phyloP scores from a whole-genome alignment of 345 rosid species.

The Lumnitzera littorea region DNA sequence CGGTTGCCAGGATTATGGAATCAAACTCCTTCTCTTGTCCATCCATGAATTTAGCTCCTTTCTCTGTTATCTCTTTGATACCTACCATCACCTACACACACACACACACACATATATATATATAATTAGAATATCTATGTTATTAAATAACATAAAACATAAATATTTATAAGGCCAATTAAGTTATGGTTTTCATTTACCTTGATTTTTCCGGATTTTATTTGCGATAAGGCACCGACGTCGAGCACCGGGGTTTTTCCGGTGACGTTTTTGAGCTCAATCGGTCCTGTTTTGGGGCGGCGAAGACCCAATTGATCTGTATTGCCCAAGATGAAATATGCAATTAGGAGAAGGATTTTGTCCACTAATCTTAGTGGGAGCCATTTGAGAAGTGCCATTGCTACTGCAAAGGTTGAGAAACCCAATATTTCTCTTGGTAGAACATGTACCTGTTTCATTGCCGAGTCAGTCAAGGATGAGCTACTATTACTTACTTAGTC shows the following conservation, averaged over 20 bases:
- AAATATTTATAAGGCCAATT: too few species aligned
- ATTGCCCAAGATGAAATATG: slow-evolving; percentile 40
- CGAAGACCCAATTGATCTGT: slow-evolving; percentile 43
- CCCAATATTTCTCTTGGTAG: slow-evolving; percentile 63
- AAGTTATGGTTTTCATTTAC: slow-evolving; percentile 14
- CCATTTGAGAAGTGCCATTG: slow-evolving; percentile 53
- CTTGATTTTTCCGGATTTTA: slow-evolving; percentile 53
- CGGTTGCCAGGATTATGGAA: slow-evolving; percentile 39
- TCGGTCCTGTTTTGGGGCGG: slow-evolving; percentile 59
- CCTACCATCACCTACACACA: slow-evolving; percentile 23
- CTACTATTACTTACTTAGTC: too few species aligned
- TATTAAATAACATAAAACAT: too few species aligned
- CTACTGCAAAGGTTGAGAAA: slow-evolving; percentile 48
- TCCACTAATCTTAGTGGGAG: slow-evolving; percentile 50
- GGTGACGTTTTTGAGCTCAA: slow-evolving; percentile 43
- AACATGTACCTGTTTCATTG: slow-evolving; percentile 42
- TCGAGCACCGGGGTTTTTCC: slow-evolving; percentile 74
- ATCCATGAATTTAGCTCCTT: slow-evolving; percentile 33
- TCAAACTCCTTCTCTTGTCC: slow-evolving; percentile 32
- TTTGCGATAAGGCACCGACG: slow-evolving; percentile 47
- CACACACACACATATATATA: too few species aligned
- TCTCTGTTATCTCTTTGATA: slow-evolving; percentile 22
- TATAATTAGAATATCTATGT: too few species aligned
- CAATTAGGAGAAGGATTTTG: slow-evolving; percentile 37
- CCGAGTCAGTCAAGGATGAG: background rate